Evolutionary conservation across 2,329 filamentous ascomycete genomes (phyloP).

Genomic region (Penicillium sp.): DNA sequence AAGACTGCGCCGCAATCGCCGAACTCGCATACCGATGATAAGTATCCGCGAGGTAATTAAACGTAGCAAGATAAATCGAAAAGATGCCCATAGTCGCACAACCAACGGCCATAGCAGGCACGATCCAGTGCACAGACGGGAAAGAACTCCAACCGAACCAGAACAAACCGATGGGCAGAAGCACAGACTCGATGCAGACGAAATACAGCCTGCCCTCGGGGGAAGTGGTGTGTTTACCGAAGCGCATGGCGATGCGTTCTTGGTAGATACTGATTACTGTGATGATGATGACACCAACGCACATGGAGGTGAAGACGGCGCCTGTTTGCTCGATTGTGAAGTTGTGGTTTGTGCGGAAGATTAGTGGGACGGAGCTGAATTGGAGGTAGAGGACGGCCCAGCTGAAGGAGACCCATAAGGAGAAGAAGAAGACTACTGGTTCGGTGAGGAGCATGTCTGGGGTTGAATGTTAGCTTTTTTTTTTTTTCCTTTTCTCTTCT

Average conservation of each 20-base stretch:
- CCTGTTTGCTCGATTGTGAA: slow-evolving; percentile 68
- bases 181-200: slow-evolving; percentile 69
- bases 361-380: slow-evolving; percentile 74
- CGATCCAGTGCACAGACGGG: slow-evolving; percentile 66
- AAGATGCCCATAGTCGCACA: slow-evolving; percentile 84
- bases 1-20: slow-evolving; percentile 80
- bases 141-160: slow-evolving; percentile 73
- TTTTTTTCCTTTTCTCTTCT: too few species aligned
- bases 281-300: slow-evolving; percentile 63
- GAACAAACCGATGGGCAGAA: slow-evolving; percentile 78
- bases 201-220: slow-evolving; percentile 83
- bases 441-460: slow-evolving; percentile 58
- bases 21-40: slow-evolving; percentile 84
- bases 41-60: slow-evolving; percentile 88
- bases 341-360: slow-evolving; percentile 66
- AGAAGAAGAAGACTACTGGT: slow-evolving; percentile 69
- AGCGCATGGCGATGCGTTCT: slow-evolving; percentile 60
- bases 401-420: slow-evolving; percentile 82
- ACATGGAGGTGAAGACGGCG: slow-evolving; percentile 71
- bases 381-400: slow-evolving; percentile 88
- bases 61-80: slow-evolving; percentile 79
- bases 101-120: slow-evolving; percentile 66
- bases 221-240: slow-evolving; percentile 47
- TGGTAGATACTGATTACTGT: slow-evolving; percentile 70
- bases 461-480: background rate